Conservation (phyloP, 208 protist species). For the Leishmania gerbilli region DNA sequence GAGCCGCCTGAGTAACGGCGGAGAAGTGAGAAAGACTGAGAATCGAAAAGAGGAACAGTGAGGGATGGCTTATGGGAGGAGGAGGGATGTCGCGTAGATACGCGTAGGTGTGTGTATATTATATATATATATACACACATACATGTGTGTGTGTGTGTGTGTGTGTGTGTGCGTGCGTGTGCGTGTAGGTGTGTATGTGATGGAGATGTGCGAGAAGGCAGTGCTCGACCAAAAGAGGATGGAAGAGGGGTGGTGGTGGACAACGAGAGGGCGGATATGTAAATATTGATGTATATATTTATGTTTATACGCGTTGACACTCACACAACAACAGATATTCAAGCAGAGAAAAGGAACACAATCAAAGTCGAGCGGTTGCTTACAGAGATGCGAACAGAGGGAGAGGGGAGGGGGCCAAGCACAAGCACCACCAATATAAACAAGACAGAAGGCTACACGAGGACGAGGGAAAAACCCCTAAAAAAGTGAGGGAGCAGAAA, state of each 20-base stretch:
- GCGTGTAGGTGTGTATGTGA: not conserved
- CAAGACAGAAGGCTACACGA: no score
- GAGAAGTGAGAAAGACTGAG: not conserved
- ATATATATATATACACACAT: no score
- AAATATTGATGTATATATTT: not conserved
- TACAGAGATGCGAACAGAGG: not conserved
- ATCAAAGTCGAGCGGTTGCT: not conserved
- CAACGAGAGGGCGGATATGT: not conserved
- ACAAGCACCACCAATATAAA: no score
- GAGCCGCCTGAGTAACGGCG: not conserved
- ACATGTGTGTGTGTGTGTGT: constrained; percentile 2
- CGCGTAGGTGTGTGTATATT: not conserved
- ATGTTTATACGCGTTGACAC: not conserved
- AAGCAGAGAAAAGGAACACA: not conserved
- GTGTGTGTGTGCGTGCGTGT: not conserved
- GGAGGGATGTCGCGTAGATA: not conserved
- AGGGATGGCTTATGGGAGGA: not conserved
- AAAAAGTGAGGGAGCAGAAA: not conserved
- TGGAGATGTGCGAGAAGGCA: not conserved
- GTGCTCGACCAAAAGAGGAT: not conserved
- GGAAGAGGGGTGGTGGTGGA: not conserved
- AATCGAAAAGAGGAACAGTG: not conserved
- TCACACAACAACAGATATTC: not conserved
- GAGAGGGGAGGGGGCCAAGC: not conserved
- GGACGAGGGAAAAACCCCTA: not conserved